A percentile compares a stretch with the other conserved stretches of the same genome.
Evolutionary conservation across 352 stramenopile genomes (phyloP).

Genomic region (Phytophthora vignae): DNA sequence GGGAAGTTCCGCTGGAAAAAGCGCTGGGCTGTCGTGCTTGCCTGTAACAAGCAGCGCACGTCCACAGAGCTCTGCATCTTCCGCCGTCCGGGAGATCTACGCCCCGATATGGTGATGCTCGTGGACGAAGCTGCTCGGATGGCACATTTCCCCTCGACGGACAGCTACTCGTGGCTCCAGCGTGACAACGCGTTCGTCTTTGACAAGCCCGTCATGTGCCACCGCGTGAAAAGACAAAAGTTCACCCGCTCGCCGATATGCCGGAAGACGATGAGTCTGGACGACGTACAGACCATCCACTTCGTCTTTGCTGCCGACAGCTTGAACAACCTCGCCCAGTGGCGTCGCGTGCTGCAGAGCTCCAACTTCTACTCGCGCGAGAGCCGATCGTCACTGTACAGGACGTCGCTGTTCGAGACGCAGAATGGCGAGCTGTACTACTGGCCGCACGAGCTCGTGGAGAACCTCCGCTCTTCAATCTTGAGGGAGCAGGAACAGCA

Average conservation of each 20-base stretch:
- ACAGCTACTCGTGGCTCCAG: slow-evolving; percentile 48
- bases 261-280: slow-evolving; percentile 52
- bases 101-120: slow-evolving; percentile 44
- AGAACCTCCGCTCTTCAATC: slow-evolving; percentile 43
- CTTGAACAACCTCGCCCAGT: slow-evolving; percentile 42
- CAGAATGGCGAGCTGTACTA: slow-evolving; percentile 51
- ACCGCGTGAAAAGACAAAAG: slow-evolving; percentile 37
- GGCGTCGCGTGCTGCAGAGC: slow-evolving; percentile 45
- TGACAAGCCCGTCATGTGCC: slow-evolving; percentile 52
- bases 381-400: slow-evolving; percentile 21
- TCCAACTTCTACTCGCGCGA: slow-evolving; percentile 34
- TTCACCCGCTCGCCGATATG: slow-evolving; percentile 54
- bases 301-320: slow-evolving; percentile 56
- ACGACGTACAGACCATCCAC: slow-evolving; percentile 44
- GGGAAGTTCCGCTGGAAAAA: slow-evolving; percentile 65
- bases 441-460: slow-evolving; percentile 48
- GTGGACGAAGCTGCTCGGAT: slow-evolving; percentile 44
- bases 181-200: slow-evolving; percentile 56
- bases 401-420: slow-evolving; percentile 30
- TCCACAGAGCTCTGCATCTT: slow-evolving; percentile 72
- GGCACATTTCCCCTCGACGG: slow-evolving; percentile 32
- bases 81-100: slow-evolving; percentile 34
- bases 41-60: slow-evolving; percentile 54
- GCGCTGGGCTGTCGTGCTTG: slow-evolving; percentile 68
- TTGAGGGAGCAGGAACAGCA: slow-evolving; percentile 36